Base-by-base conservation (phyloP, 2,329 filamentous ascomycete genomes). In the Dryadomyces sulphureus region DNA sequence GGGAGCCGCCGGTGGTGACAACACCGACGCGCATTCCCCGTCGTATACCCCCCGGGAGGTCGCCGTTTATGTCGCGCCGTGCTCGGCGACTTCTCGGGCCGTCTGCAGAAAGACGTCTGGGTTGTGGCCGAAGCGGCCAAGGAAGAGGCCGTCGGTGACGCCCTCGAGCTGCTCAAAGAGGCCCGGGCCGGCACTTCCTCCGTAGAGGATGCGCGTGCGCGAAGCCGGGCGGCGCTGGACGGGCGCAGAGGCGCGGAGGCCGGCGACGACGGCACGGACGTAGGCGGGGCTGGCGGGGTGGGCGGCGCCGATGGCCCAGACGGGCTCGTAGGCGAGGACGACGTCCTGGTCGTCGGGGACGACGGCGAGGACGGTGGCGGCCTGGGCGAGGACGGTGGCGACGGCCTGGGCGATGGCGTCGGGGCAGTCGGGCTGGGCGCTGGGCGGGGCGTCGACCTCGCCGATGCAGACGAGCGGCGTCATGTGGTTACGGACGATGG, bases 281-380 rank as follows among this genome's bases (percentile, higher is more conserved):
- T 93, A 81, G 50, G 80, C 78, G 17, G 79, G 73, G 7, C 72
- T 72, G 0, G 86, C 86, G 2, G 86, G 85, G 55, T 80, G 67
- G 1, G 72, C 66, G 9, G 84, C 79, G 0, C 86, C 86, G 60
- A 92, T 93, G 1, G 86, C 86, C 86, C 86, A 93, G 1, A 92
- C 84, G 7, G 86, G 86, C 65, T 93, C 86, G 57, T 93, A 93
- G 1, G 86, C 86, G 48, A 93, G 70, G 7, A 90, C 74, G 5
- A 92, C 72, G 41, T 87, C 80, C 0, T 77, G 74, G 16, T 76
- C 68, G 11, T 67, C 66, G 1, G 78, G 71, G 7, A 90, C 65
- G 0, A 68, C 72, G 1, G 65, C 64, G 44, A 92, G 59, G 2
- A 85, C 77, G 1, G 75, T 66, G 35, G 69, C 67, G 47, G 93